Evolutionary conservation across 73 alveolate species (phyloP), one percentile per base, ranked within the genome.

Genomic region (Stentor coeruleus): DNA sequence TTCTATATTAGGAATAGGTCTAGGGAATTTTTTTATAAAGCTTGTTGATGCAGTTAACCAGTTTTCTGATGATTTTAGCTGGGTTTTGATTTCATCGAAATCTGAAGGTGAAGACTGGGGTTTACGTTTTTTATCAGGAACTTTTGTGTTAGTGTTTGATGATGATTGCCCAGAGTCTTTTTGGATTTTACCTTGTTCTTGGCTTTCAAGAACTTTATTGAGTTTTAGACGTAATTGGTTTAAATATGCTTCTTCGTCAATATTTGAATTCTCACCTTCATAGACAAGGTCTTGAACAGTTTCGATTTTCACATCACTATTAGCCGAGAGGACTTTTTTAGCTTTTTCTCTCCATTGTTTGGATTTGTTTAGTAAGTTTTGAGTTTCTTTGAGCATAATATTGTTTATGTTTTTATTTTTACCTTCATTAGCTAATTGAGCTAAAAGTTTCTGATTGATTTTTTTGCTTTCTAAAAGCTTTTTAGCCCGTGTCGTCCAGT

Each of bases 271-370:
- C 33, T 66, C 79, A 1, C 79, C 79, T 20, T 66, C 40, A 1
- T 66, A 28, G 36, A 20, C 20, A 20, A 66, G 79, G n/a, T 66
- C 37, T 20, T 66, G 40, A 20, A 66, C 11, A 1, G n/a, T 66
- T 20, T 31, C 37, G 36, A 33, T 20, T 20, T 66, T 31, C 20
- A 26, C 33, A 14, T 20, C 79, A 11, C 37, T 31, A 20, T n/a
- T 20, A 26, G 40, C 42, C 15, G 39, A 26, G 33, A 66, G 79
- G 2, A 33, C 79, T 31, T 31, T 20, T 31, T 66, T 66, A 15
- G 39, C n/a, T 40, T 66, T 66, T 66, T 66, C 79, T 15, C 79
- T 20, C 79, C 79, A 66, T 26, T 66, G 26, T 66, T 66, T 66
- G 39, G 37, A 66, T 26, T 26, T 66, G 40, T 66, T 66, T 20